These are phyloP conservation scores for Metarhizium brunneum DNA, from an alignment of 2,329 filamentous ascomycete species.

Conservation along the genomic window DNA sequence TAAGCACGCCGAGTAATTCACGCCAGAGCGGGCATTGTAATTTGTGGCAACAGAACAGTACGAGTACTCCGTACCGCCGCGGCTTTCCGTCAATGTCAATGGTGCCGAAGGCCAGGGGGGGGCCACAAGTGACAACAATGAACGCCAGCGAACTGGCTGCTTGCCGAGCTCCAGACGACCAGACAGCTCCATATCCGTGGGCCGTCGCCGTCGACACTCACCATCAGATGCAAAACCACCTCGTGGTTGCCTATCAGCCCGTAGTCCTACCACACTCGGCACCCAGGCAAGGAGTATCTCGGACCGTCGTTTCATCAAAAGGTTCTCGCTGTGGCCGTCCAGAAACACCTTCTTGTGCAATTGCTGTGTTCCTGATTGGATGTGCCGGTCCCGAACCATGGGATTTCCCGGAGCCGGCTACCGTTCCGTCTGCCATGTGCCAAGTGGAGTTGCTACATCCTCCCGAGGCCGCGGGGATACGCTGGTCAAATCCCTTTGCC, in stretches of 20 bases:
- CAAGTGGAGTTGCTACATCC: slow-evolving; percentile 1
- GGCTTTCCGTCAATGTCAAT: neutral
- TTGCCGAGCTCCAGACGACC: too few relatives aligned
- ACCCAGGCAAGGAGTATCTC: neutral
- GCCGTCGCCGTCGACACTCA: too few relatives aligned
- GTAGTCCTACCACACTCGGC: too few relatives aligned
- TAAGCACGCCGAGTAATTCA: too few relatives aligned
- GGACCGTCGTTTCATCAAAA: neutral
- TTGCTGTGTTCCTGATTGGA: neutral
- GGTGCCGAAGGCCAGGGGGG: too few relatives aligned
- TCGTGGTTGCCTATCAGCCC: too few relatives aligned
- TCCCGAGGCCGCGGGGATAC: neutral
- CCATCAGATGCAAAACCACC: too few relatives aligned
- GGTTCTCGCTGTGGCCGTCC: neutral
- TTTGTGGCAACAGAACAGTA: neutral
- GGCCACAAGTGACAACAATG: too few relatives aligned
- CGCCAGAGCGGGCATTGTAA: neutral
- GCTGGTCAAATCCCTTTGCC: neutral
- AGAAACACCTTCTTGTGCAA: neutral
- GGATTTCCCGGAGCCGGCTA: slow-evolving; percentile 1
- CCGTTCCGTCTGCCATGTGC: slow-evolving; percentile 1
- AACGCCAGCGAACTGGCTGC: too few relatives aligned
- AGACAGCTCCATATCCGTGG: too few relatives aligned
- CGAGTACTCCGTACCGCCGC: neutral
- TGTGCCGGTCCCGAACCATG: neutral